These are phyloP conservation scores for Colletotrichum melonis DNA, from an alignment of 2,329 filamentous ascomycete species.

Conservation along the genomic window DNA sequence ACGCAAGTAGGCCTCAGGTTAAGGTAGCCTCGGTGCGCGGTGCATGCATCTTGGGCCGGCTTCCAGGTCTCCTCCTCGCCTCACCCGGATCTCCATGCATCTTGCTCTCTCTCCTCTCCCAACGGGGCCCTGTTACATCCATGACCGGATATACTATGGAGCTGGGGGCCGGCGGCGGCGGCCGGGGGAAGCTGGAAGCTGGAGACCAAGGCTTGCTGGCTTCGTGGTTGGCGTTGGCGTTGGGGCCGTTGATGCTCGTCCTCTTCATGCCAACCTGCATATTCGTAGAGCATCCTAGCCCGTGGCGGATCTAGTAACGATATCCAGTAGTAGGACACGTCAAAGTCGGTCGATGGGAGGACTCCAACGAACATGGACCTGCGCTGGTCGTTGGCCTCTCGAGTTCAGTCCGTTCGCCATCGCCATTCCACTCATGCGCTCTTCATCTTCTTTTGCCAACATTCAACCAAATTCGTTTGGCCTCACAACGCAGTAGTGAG, in stretches of 20 bases:
- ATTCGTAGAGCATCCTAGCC: not conserved
- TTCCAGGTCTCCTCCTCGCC: constrained; percentile 26
- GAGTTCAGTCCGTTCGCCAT: not conserved
- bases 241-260: constrained; percentile 1
- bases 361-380: constrained; percentile 30
- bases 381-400: not conserved
- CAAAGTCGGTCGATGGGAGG: constrained; percentile 17
- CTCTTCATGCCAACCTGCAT: not conserved
- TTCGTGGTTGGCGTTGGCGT: constrained; percentile 1
- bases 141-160: constrained; percentile 3
- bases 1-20: constrained; percentile 4
- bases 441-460: constrained; percentile 5
- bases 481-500: not conserved
- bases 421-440: constrained; percentile 11
- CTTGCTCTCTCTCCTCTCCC: not conserved
- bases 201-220: not conserved
- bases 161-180: constrained; percentile 9
- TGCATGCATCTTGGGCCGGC: constrained; percentile 30
- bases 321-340: not conserved
- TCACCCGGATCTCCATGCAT: constrained; percentile 15
- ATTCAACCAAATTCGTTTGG: not conserved
- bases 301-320: constrained; percentile 7
- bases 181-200: not conserved
- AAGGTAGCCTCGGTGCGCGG: constrained; percentile 14
- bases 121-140: not conserved